Evolutionary conservation across 768 basidiomycete species (phyloP).

Genomic region (Rhizopogon salebrosus): DNA sequence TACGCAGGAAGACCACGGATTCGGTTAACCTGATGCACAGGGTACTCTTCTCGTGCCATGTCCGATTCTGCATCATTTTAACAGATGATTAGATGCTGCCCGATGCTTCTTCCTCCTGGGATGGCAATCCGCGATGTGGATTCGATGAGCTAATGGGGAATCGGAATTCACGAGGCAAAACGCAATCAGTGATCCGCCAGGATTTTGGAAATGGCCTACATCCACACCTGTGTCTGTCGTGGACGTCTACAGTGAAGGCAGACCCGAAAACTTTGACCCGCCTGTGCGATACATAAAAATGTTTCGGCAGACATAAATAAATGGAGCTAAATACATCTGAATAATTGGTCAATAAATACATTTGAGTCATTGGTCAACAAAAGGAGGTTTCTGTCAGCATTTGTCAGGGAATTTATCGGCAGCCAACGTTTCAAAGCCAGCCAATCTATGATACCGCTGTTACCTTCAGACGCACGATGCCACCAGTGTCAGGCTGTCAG

Average conservation of each 20-base stretch:
- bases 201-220: background rate
- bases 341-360: no score
- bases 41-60: slow-evolving; percentile 30
- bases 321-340: background rate
- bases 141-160: background rate
- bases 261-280: background rate
- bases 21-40: slow-evolving; percentile 63
- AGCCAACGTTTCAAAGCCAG: no score
- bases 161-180: background rate
- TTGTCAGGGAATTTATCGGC: no score
- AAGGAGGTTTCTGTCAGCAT: no score
- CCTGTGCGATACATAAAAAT: background rate
- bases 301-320: background rate
- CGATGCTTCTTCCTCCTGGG: background rate
- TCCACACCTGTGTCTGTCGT: background rate
- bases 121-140: background rate
- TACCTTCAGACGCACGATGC: no score
- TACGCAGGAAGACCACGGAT: slow-evolving; percentile 66
- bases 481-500: no score
- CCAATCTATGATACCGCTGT: no score
- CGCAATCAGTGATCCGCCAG: background rate
- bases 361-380: no score
- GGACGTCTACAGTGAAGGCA: background rate
- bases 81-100: background rate
- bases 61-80: background rate